A percentile compares a stretch with the other conserved stretches of the same genome.
These are phyloP conservation scores for Acmispon strigosus DNA, from an alignment of 306 rosid species.

Conservation along the genomic window DNA sequence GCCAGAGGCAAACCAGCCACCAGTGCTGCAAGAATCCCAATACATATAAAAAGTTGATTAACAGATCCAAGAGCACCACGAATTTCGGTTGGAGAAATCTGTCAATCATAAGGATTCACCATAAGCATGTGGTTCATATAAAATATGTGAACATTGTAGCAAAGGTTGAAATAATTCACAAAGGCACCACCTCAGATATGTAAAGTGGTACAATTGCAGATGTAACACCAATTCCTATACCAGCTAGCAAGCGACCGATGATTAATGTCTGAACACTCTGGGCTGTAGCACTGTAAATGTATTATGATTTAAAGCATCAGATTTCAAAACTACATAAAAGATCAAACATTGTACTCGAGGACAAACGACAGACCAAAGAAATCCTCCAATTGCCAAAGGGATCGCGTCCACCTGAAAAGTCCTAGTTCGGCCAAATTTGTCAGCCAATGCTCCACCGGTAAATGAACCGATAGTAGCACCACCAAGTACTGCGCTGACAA, in stretches of 20 bases:
- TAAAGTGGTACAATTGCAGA: constrained; percentile 94
- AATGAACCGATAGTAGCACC: constrained; percentile 91
- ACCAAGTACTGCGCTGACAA: constrained; percentile 78
- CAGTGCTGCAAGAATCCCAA: constrained; percentile 85
- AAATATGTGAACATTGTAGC: neutral
- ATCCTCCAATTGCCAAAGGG: constrained; percentile 76
- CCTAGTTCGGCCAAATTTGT: constrained; percentile 82
- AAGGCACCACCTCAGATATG: constrained; percentile 78
- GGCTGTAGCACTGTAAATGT: constrained; percentile 67
- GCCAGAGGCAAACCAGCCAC: constrained; percentile 89
- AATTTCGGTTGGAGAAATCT: constrained; percentile 95
- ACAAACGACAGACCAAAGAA: constrained; percentile 55
- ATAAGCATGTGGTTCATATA: neutral
- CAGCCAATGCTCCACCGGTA: constrained; percentile 91
- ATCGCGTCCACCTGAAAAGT: constrained; percentile 88
- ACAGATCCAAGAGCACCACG: constrained; percentile 95
- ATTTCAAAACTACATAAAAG: neutral
- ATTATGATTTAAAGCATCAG: neutral
- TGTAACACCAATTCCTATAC: constrained; percentile 86
- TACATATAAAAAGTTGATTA: constrained; percentile 82
- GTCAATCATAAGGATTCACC: constrained; percentile 19
- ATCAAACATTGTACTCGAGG: constrained; percentile 4
- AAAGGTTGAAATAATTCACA: neutral
- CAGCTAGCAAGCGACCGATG: constrained; percentile 80
- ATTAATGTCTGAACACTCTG: constrained; percentile 85